Evolutionary conservation across 805 yeast species (phyloP).

Genomic region (Pichia phayaonensis): DNA sequence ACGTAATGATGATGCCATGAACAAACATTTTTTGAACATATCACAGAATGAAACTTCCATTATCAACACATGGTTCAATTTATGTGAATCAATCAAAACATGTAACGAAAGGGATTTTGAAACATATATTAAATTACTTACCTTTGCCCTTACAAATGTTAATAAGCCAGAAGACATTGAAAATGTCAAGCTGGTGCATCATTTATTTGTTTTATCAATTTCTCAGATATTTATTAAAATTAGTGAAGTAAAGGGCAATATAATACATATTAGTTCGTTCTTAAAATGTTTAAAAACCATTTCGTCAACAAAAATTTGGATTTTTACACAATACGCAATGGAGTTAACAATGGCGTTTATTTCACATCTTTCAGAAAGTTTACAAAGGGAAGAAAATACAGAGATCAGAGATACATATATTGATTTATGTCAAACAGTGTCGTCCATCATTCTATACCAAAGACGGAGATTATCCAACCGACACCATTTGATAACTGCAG

Average conservation of each 20-base stretch:
- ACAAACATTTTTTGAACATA: not conserved
- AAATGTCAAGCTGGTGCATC: not conserved
- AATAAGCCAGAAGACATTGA: not conserved
- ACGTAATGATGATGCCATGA: not conserved
- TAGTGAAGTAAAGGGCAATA: not conserved
- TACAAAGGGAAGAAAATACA: conserved; percentile 1
- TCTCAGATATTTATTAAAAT: conserved; percentile 3
- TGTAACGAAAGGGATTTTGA: not conserved
- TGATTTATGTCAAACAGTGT: conserved; percentile 40
- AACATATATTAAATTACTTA: conserved; percentile 1
- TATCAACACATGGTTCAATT: conserved; percentile 5
- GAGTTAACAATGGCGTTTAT: conserved; percentile 37
- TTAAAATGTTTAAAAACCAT: conserved; percentile 32
- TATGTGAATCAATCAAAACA: conserved; percentile 2
- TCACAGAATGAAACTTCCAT: not conserved
- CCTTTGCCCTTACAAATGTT: conserved; percentile 3
- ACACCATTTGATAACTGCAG: conserved; percentile 53
- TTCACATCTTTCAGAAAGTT: conserved; percentile 7
- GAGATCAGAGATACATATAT: conserved; percentile 21
- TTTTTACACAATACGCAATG: conserved; percentile 56
- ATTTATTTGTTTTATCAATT: not conserved
- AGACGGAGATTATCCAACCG: conserved; percentile 65
- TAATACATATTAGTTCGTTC: conserved; percentile 2
- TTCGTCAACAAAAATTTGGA: conserved; percentile 46
- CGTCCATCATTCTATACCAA: conserved; percentile 58